Base-by-base conservation (phyloP, 179 eudicot species). In the Sideroxylon spinosum region DNA sequence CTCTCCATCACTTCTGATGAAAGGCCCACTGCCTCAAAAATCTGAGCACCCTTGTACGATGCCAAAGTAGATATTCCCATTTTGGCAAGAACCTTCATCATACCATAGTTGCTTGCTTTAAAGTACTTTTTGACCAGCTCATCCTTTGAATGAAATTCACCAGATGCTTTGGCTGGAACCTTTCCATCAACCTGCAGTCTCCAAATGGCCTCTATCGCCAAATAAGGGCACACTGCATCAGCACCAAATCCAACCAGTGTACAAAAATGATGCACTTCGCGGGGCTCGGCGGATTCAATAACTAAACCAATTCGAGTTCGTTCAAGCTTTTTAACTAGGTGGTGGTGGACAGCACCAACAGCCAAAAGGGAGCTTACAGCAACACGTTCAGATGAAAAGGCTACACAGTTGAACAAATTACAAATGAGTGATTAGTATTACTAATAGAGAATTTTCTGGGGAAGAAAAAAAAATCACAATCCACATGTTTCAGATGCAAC, bases 11-110 rank as follows among this genome's bases (percentile, higher is more conserved):
- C 98, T 85, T 94, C 98, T 1, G 97, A 86, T 57, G 99, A 94
- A 60, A 97, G 93, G 60, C 99, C 99, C 63, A 97, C 97, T 19
- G 94, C 99, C 83, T 97, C 99, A 82, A 97, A 97, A 62, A 97
- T 94, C 84, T 97, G 99, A 79, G 99, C 99, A 79, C 99, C 99
- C 87, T 97, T 97, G 85, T 97, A 97, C 0, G 99, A 97, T 64
- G 99, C 99, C 88, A 97, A 78, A 70, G 99, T 97, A 37, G 99
- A 97, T 76, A 97, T 97, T 25, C 99, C 99, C 99, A 97, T 97
- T 85, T 97, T 97, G 62, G 99, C 99, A 76, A 97, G 97, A 84
- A 97, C 99, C 81, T 97, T 97, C 97, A 92, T 92, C 98, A 97
- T 94, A 49, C 99, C 99, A 70, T 97, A 92, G 78, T 85, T 86